Conservation (phyloP, 2,329 filamentous ascomycete genomes). For the Colletotrichum tamarilloi region DNA sequence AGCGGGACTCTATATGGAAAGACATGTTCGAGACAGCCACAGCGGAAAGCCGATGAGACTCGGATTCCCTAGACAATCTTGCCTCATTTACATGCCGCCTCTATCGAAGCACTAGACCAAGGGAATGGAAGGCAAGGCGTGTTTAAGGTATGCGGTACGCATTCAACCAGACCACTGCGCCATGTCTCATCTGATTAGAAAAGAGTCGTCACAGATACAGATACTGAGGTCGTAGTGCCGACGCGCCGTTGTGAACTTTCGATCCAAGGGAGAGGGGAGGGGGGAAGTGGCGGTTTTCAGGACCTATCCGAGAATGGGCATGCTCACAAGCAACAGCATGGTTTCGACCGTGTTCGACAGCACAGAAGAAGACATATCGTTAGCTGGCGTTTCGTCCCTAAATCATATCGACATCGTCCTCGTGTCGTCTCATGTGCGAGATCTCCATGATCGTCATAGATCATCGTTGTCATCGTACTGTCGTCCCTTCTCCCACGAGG, state of each 20-base stretch:
- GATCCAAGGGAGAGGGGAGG: no score
- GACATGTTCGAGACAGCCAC: constrained; percentile 26
- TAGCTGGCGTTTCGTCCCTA: constrained; percentile 13
- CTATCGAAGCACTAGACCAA: not conserved
- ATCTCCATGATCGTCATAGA: constrained; percentile 18
- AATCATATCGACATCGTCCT: constrained; percentile 4
- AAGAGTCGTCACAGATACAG: not conserved
- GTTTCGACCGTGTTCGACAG: constrained; percentile 1
- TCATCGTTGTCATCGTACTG: constrained; percentile 18
- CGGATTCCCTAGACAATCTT: constrained; percentile 6
- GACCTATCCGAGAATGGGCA: not conserved
- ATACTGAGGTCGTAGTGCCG: not conserved
- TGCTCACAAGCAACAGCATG: not conserved
- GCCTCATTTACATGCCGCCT: constrained; percentile 21
- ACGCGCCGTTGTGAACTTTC: constrained; percentile 8
- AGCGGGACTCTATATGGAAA: not conserved
- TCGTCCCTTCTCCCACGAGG: constrained; percentile 25
- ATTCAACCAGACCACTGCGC: constrained; percentile 8
- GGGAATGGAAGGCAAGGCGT: not conserved
- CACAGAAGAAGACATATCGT: constrained; percentile 8
- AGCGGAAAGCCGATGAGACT: constrained; percentile 4
- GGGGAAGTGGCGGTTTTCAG: not conserved
- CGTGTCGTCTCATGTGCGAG: constrained; percentile 25
- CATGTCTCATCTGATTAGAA: constrained; percentile 25
- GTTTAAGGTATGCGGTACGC: not conserved